A percentile compares a stretch with the other conserved stretches of the same genome.
Conservation (phyloP, 495 filamentous ascomycete genomes). For the Aspergillus asperescens region DNA sequence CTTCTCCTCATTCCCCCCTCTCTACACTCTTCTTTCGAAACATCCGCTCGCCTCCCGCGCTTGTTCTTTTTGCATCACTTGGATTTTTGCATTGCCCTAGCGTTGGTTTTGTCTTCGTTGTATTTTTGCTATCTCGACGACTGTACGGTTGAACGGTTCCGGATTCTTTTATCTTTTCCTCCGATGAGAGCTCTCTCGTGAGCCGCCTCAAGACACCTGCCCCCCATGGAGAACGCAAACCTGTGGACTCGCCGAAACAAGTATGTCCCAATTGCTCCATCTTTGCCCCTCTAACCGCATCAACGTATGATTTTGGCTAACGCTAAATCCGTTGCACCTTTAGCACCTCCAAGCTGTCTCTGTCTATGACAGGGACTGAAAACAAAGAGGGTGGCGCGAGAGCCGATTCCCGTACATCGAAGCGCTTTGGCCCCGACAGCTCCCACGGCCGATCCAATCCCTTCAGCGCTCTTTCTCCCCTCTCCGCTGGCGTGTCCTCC, state of each 20-base stretch:
- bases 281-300: constrained; percentile 1
- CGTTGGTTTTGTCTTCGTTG: constrained; percentile 1
- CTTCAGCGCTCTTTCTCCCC: constrained; percentile 73
- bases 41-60: constrained; percentile 9
- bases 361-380: constrained; percentile 65
- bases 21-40: constrained; percentile 22
- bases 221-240: constrained; percentile 59
- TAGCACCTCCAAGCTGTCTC: constrained; percentile 82
- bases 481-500: constrained; percentile 67
- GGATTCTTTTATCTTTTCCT: constrained; percentile 3
- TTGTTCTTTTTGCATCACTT: constrained; percentile 6
- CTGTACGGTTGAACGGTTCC: constrained; percentile 12
- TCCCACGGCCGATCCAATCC: constrained; percentile 81
- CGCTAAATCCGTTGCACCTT: constrained; percentile 4
- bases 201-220: constrained; percentile 34
- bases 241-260: constrained; percentile 92
- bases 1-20: constrained; percentile 18
- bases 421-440: constrained; percentile 71
- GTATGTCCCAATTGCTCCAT: constrained; percentile 46
- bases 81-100: constrained; percentile 6
- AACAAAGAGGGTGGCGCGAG: constrained; percentile 55
- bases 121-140: constrained; percentile 10
- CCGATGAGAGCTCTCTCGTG: constrained; percentile 42
- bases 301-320: background rate
- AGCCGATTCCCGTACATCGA: constrained; percentile 62